Base-by-base conservation (phyloP, 139 green algal species). In the Chlamydomonas incerta region DNA sequence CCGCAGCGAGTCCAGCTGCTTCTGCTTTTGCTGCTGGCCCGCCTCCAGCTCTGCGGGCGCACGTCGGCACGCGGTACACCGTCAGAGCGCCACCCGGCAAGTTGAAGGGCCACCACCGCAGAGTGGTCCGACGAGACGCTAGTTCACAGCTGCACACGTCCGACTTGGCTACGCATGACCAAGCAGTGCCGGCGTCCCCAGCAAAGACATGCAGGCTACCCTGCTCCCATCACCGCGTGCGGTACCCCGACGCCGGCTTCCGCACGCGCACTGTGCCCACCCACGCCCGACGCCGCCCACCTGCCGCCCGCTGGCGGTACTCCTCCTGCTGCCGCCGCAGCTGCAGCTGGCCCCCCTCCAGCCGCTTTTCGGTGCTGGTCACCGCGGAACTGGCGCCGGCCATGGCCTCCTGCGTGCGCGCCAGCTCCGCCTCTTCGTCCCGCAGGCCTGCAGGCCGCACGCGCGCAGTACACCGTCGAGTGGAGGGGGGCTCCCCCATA, bases 1-100 rank as follows among this genome's bases (percentile, higher is more conserved):
- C 34, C 66, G 47, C 14, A 76, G 50, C 29, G 20, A 31, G n/a
- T 85, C 80, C 33, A 79, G 34, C 50, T 79, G 24, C 55, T 21
- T 31, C 68, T 86, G 67, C 34, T 74, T 74, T 20, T 85, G 26
- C 66, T 28, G 35, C 3, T 75, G 46, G 3, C 24, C 66, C 14
- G 10, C 31, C 67, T 85, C 79, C 37, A 85, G 65, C 66, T 75
- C 79, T 85, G 77, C 46, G n/a, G 23, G 21, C 10, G 63, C 8
- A 28, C 29, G 17, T 37, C 11, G 10, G 29, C 63, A 70, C 29
- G 37, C 11, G 17, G 63, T 37, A 35, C 11, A 28, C 29, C 0
- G 15, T 11, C 21, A 29, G 58, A n/a, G n/a, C n/a, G n/a, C n/a
- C n/a, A n/a, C n/a, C n/a, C n/a, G n/a, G n/a, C n/a, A n/a, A n/a